Percentiles rank a stretch among this genome's conserved stretches.
Evolutionary conservation across 164 flowering plant species (phyloP).

Genomic region (Nelumbo lutea): DNA sequence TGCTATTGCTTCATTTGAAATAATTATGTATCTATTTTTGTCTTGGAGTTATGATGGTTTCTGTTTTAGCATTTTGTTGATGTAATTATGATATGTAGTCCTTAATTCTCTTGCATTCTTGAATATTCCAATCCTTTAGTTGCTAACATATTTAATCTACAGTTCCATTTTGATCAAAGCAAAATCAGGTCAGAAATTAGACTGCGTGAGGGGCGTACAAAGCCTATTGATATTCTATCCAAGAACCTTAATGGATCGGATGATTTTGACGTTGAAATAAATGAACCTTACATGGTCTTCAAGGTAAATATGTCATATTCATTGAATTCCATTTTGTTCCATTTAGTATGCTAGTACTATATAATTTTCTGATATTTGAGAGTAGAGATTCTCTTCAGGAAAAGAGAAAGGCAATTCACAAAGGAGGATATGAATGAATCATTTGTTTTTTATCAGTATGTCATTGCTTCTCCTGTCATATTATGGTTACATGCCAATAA

Average conservation of each 20-base stretch:
- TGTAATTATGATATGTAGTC: background rate
- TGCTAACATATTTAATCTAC: slow-evolving; percentile 24
- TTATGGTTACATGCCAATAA: too few species aligned
- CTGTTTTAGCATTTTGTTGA: background rate
- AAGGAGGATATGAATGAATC: too few species aligned
- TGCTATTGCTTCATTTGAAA: background rate
- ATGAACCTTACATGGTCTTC: slow-evolving; percentile 96
- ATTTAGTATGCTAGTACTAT: background rate
- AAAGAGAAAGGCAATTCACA: too few species aligned
- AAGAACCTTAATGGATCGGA: slow-evolving; percentile 79
- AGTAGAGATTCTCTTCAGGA: too few species aligned
- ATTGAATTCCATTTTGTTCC: background rate
- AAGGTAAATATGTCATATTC: slow-evolving; percentile 42
- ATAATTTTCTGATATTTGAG: too few species aligned
- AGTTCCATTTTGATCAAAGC: slow-evolving; percentile 99
- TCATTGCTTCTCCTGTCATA: too few species aligned
- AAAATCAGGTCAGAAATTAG: slow-evolving; percentile 87
- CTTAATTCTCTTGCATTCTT: background rate
- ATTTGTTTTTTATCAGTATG: too few species aligned
- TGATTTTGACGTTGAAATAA: slow-evolving; percentile 71
- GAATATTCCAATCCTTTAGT: background rate
- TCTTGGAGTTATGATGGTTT: background rate
- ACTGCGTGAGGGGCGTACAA: slow-evolving; percentile 81
- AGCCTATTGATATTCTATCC: slow-evolving; percentile 85
- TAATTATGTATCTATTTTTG: background rate